Percentiles rank a stretch among this genome's conserved stretches.
phyloP scores from a whole-genome alignment of 345 rosid species.

The Acer saccharum region DNA sequence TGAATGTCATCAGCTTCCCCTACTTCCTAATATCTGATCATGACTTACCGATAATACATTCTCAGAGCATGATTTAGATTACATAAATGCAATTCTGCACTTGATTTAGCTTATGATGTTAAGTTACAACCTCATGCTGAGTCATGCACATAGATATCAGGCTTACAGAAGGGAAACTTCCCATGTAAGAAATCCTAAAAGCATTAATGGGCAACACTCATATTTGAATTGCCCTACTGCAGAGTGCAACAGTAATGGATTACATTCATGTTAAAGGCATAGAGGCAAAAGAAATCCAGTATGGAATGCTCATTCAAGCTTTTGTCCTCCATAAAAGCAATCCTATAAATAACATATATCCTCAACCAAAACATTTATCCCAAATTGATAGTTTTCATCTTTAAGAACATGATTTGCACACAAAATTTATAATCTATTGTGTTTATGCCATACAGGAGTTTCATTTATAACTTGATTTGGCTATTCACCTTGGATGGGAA shows the following conservation, averaged over 20 bases:
- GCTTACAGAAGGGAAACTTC: not conserved
- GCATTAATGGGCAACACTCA: not conserved
- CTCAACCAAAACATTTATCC: not conserved
- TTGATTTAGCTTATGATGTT: not conserved
- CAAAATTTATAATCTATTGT: no score
- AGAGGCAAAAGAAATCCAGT: not conserved
- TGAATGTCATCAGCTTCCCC: not conserved
- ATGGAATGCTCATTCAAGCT: not conserved
- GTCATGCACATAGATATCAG: not conserved
- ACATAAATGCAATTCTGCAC: not conserved
- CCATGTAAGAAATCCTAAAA: not conserved
- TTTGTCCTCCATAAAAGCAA: not conserved
- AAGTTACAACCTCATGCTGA: not conserved
- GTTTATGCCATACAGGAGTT: not conserved
- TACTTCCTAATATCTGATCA: not conserved
- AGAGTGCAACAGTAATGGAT: not conserved
- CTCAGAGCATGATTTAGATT: not conserved
- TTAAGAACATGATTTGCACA: not conserved
- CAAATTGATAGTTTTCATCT: not conserved
- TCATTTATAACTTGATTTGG: not conserved
- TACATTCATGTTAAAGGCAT: not conserved
- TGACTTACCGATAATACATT: no score
- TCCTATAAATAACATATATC: not conserved
- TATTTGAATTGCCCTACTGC: not conserved
- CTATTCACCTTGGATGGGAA: not conserved